A percentile compares a stretch with the other conserved stretches of the same genome.
These are phyloP conservation scores for Clarireedia sp. DNA, from an alignment of 2,329 filamentous ascomycete species.

Conservation along the genomic window DNA sequence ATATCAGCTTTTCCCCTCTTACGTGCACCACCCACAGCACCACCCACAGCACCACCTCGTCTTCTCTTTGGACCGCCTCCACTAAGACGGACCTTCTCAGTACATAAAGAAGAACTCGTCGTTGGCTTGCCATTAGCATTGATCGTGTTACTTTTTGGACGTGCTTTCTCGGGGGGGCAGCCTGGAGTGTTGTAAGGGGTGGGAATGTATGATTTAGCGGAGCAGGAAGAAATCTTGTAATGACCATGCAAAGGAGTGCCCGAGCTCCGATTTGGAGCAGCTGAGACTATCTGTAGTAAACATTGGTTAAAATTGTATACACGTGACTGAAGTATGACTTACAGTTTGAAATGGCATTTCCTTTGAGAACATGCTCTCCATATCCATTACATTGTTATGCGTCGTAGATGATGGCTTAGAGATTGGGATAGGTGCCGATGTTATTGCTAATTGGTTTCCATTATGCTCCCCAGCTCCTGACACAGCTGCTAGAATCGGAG, in stretches of 20 bases:
- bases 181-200: constrained; percentile 3
- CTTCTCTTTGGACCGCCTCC: constrained; percentile 4
- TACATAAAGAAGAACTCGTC: not conserved
- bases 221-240: constrained; percentile 3
- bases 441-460: not conserved
- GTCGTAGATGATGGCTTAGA: not conserved
- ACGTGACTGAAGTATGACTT: not conserved
- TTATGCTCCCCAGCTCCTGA: not conserved
- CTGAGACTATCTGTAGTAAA: not conserved
- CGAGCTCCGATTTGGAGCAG: not conserved
- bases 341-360: not conserved
- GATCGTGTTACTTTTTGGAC: not conserved
- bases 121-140: not conserved
- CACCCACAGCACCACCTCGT: not conserved
- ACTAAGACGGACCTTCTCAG: not conserved
- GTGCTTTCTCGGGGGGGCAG: not conserved
- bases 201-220: not conserved
- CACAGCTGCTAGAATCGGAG: not conserved
- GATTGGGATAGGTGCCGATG: not conserved
- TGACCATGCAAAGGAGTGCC: not conserved
- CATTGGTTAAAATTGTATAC: not conserved
- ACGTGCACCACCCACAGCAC: not conserved
- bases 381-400: not conserved
- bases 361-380: not conserved
- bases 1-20: constrained; percentile 7